Evolutionary conservation across 2,329 filamentous ascomycete species (phyloP).

Genomic region (Paracoccidioides brasiliensis): DNA sequence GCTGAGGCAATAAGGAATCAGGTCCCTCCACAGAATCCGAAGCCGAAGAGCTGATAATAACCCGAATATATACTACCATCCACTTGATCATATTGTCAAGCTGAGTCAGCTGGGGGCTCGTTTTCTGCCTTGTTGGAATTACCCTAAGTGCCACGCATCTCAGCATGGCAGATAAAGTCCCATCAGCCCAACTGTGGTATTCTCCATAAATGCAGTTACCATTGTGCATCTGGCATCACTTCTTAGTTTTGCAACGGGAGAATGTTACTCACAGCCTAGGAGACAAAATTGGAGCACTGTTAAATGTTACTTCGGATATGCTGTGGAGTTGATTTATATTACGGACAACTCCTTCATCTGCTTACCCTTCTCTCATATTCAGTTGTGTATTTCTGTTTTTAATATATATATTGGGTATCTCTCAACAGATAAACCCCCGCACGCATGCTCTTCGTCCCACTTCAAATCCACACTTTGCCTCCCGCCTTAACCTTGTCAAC

Average conservation of each 20-base stretch:
- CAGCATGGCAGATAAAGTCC: constrained; percentile 11
- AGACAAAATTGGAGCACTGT: constrained; percentile 57
- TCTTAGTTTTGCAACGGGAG: constrained; percentile 58
- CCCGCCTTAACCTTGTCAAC: neutral
- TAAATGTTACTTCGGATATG: constrained; percentile 72
- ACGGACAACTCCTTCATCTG: constrained; percentile 25
- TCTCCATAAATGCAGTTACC: constrained; percentile 62
- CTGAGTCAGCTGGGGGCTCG: constrained; percentile 32
- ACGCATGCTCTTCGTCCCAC: no score
- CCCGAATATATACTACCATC: constrained; percentile 40
- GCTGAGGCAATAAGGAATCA: constrained; percentile 38
- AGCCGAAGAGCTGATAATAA: constrained; percentile 25
- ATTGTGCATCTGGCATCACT: constrained; percentile 63
- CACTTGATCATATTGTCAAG: constrained; percentile 50
- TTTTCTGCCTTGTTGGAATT: constrained; percentile 32
- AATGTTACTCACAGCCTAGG: constrained; percentile 60
- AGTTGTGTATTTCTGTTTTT: neutral
- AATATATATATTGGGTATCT: no score
- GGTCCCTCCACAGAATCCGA: constrained; percentile 38
- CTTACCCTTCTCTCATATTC: neutral
- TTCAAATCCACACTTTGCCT: no score
- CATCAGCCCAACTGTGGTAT: constrained; percentile 49
- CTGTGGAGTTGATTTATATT: constrained; percentile 65
- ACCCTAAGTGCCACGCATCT: constrained; percentile 22
- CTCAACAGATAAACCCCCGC: no score